Percentiles rank a stretch among this genome's conserved stretches.
Conservation (phyloP, 768 basidiomycete species). For the Suillus cothurnatus region DNA sequence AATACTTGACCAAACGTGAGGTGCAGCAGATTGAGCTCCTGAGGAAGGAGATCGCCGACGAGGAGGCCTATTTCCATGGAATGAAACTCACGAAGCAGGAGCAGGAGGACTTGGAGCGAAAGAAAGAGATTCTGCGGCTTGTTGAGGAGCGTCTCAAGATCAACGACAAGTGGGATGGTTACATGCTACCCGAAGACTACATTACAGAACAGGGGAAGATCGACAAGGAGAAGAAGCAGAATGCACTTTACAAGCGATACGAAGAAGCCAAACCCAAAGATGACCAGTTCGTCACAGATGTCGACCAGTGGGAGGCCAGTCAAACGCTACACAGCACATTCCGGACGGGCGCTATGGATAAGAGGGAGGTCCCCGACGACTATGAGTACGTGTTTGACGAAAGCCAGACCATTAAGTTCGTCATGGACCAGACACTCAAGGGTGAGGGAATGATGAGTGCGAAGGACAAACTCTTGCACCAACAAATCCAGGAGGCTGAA, state of each 20-base stretch:
- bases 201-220: slow-evolving; percentile 98
- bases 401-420: slow-evolving; percentile 93
- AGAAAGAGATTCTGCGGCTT: slow-evolving; percentile 88
- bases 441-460: slow-evolving; percentile 74
- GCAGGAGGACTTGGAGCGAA: slow-evolving; percentile 76
- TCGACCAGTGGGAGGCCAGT: slow-evolving; percentile 96
- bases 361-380: slow-evolving; percentile 74
- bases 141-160: slow-evolving; percentile 95
- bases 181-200: slow-evolving; percentile 96
- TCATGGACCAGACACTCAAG: slow-evolving; percentile 77
- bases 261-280: slow-evolving; percentile 91
- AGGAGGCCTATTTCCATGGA: slow-evolving; percentile 86
- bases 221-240: slow-evolving; percentile 94
- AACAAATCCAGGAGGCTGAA: slow-evolving; percentile 91
- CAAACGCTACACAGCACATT: slow-evolving; percentile 91
- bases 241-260: slow-evolving; percentile 91
- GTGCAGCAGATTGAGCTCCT: slow-evolving; percentile 93
- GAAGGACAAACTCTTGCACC: slow-evolving; percentile 82
- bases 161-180: slow-evolving; percentile 95
- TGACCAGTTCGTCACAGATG: slow-evolving; percentile 93
- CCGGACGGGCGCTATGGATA: slow-evolving; percentile 91
- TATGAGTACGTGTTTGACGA: slow-evolving; percentile 99
- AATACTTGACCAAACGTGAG: slow-evolving; percentile 96
- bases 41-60: slow-evolving; percentile 91
- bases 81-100: slow-evolving; percentile 91